These are phyloP conservation scores for Scedosporium minutisporum DNA, from an alignment of 2,329 filamentous ascomycete genomes.

Conservation along the genomic window DNA sequence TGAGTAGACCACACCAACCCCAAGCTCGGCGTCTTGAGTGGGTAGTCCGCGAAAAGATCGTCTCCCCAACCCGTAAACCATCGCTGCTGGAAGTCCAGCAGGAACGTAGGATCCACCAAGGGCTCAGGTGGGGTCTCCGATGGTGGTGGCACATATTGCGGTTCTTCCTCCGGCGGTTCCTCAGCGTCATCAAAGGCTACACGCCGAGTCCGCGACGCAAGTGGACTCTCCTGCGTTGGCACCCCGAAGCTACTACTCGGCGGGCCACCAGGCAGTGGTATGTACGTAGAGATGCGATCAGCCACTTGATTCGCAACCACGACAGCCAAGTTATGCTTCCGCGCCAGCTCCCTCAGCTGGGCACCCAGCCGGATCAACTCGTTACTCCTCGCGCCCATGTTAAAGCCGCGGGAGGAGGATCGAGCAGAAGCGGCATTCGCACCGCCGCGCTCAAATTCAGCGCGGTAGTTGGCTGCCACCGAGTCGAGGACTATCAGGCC, in stretches of 20 bases:
- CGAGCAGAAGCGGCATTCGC: constrained; percentile 19
- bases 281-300: constrained; percentile 58
- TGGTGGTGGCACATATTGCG: constrained; percentile 41
- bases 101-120: constrained; percentile 43
- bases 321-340: constrained; percentile 64
- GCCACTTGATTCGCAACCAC: constrained; percentile 94
- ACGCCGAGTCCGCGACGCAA: constrained; percentile 34
- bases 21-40: constrained; percentile 73
- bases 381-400: constrained; percentile 65
- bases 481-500: constrained; percentile 84
- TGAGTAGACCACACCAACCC: constrained; percentile 89
- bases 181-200: constrained; percentile 17
- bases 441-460: constrained; percentile 63
- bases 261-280: constrained; percentile 7
- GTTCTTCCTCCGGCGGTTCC: background rate
- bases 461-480: constrained; percentile 90
- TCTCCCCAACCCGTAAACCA: constrained; percentile 97
- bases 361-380: constrained; percentile 71
- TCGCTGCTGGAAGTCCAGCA: constrained; percentile 79
- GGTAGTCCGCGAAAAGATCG: constrained; percentile 34
- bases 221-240: constrained; percentile 35
- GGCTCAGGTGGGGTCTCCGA: constrained; percentile 19
- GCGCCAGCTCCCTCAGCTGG: constrained; percentile 66
- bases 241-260: constrained; percentile 6
- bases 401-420: constrained; percentile 28